Evolutionary conservation across 768 basidiomycete genomes (phyloP).

Genomic region (Agaricus subrufescens): DNA sequence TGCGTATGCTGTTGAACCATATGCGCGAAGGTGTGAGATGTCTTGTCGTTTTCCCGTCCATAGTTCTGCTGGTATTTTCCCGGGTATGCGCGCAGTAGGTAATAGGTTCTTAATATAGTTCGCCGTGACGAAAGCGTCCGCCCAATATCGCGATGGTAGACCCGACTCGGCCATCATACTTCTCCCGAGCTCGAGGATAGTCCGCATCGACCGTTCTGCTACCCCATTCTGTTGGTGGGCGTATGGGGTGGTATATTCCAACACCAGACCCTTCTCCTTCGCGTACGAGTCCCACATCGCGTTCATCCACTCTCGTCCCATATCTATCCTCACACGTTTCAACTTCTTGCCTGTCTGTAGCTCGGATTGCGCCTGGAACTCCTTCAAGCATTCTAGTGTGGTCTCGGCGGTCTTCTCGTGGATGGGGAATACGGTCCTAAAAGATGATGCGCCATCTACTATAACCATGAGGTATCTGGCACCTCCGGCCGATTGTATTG

Average conservation of each 20-base stretch:
- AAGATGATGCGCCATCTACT: slow-evolving; percentile 16
- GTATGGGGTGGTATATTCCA: slow-evolving; percentile 21
- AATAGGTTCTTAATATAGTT: slow-evolving; percentile 11
- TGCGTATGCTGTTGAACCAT: slow-evolving; percentile 25
- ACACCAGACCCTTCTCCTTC: background rate
- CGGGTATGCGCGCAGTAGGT: slow-evolving; percentile 11
- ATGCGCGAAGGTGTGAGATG: slow-evolving; percentile 22
- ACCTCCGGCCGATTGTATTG: slow-evolving; percentile 12
- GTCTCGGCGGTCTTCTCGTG: slow-evolving; percentile 16
- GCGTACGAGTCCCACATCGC: background rate
- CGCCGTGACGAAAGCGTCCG: slow-evolving; percentile 4
- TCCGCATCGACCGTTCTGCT: slow-evolving; percentile 22
- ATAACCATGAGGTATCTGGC: slow-evolving; percentile 21
- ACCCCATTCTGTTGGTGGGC: slow-evolving; percentile 26
- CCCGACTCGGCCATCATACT: slow-evolving; percentile 18
- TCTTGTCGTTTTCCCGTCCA: slow-evolving; percentile 19
- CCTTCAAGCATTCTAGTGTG: slow-evolving; percentile 10
- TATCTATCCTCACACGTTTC: background rate
- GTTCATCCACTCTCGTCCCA: slow-evolving; percentile 13
- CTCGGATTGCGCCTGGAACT: slow-evolving; percentile 13
- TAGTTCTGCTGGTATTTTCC: slow-evolving; percentile 10
- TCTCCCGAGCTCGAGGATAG: slow-evolving; percentile 18
- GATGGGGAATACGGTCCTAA: slow-evolving; percentile 16
- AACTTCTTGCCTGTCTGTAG: slow-evolving; percentile 13
- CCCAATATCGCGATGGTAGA: slow-evolving; percentile 17